Conservation (phyloP, 768 basidiomycete genomes). For the Cystoderma amianthinum region DNA sequence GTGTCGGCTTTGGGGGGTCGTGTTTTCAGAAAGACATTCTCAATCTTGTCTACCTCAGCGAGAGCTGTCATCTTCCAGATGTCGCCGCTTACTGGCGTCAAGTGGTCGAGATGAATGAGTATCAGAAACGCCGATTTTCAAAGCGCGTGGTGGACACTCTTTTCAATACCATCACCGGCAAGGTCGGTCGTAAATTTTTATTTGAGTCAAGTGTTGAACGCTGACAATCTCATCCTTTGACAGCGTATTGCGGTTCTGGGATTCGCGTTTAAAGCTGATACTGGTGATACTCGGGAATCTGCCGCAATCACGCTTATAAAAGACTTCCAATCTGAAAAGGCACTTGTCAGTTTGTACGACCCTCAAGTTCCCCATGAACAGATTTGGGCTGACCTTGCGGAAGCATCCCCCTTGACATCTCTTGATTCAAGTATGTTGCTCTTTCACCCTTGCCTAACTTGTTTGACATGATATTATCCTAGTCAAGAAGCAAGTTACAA, state of each 20-base stretch:
- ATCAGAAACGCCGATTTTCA: slow-evolving; percentile 95
- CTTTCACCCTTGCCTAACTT: not conserved
- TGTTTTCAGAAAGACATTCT: slow-evolving; percentile 99
- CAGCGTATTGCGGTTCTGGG: slow-evolving; percentile 93
- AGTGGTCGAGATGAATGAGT: slow-evolving; percentile 97
- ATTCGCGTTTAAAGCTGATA: slow-evolving; percentile 99
- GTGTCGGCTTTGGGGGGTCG: slow-evolving; percentile 94
- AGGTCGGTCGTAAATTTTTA: slow-evolving; percentile 46
- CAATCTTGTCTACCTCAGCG: slow-evolving; percentile 95
- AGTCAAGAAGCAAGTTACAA: slow-evolving; percentile 88
- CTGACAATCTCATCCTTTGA: slow-evolving; percentile 2
- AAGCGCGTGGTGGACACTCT: slow-evolving; percentile 95
- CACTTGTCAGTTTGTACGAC: slow-evolving; percentile 84
- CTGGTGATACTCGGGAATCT: slow-evolving; percentile 97
- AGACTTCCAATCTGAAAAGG: slow-evolving; percentile 89
- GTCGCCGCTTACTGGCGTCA: slow-evolving; percentile 97
- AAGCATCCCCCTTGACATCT: slow-evolving; percentile 57
- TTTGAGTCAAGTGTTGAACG: not conserved
- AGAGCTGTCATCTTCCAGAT: slow-evolving; percentile 91
- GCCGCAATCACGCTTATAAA: slow-evolving; percentile 91
- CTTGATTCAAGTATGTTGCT: slow-evolving; percentile 65
- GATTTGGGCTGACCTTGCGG: slow-evolving; percentile 78
- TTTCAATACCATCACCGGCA: slow-evolving; percentile 97
- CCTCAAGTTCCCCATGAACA: slow-evolving; percentile 82
- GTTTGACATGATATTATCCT: slow-evolving; percentile 4